Conservation (phyloP, 257 asterid species). For the Solanum sparsipilum region DNA sequence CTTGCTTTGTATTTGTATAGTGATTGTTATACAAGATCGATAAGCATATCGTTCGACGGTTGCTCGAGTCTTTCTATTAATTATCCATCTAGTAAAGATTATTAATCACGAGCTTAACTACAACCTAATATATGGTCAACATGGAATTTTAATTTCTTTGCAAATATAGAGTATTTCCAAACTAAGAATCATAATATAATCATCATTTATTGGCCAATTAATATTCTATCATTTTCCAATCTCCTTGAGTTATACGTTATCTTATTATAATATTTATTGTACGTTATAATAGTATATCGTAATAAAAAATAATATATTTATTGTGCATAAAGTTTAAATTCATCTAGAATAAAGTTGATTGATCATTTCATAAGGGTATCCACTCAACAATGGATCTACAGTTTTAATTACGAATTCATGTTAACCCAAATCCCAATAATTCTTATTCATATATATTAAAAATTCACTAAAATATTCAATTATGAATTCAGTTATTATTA, state of each 20-base stretch:
- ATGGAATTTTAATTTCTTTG: not conserved
- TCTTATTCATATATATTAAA: no score
- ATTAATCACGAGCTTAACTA: no score
- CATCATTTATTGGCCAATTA: not conserved
- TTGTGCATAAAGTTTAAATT: not conserved
- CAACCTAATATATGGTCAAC: not conserved
- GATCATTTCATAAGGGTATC: not conserved
- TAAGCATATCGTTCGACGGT: fast-evolving
- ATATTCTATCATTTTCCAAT: not conserved
- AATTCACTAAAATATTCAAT: no score
- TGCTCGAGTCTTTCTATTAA: not conserved
- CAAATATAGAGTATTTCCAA: not conserved
- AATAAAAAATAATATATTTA: not conserved
- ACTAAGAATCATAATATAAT: not conserved
- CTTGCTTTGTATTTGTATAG: not conserved
- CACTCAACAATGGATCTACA: not conserved
- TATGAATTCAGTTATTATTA: not conserved
- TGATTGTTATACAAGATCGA: not conserved
- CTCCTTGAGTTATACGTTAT: not conserved
- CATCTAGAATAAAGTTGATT: not conserved
- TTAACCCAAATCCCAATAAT: no score
- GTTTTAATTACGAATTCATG: not conserved
- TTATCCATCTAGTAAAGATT: not conserved
- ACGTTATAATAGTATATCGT: no score
- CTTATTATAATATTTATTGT: not conserved